Evolutionary conservation across 495 filamentous ascomycete genomes (phyloP), one percentile per base, ranked within the genome.

Genomic region (Neurospora hispaniola): DNA sequence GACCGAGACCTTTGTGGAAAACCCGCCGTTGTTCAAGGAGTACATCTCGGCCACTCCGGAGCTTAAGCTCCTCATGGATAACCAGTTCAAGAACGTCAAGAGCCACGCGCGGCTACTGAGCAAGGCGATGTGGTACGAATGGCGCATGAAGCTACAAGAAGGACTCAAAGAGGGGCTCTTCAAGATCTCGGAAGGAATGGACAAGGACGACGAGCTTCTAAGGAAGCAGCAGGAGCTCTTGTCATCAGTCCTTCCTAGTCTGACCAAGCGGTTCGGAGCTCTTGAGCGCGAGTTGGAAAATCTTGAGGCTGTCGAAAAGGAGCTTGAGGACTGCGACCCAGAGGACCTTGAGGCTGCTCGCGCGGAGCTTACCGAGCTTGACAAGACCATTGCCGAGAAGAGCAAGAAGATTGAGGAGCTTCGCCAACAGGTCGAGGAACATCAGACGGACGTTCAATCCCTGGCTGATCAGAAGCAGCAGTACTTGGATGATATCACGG

Each of bases 71-170:
- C 86, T 96, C 69, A 94, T 99, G 91, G 95, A 99, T 81, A 94
- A 92, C 73, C 96, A 98, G 79, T 95, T 99, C 82, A 94, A 95
- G 79, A 97, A 97, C 74, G 90, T 96, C 77, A 98, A 97, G 83
- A 96, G 93, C 0, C 90, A 98, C 79, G 92, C 96, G 4, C 85
- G 96, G 48, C 85, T 96, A 6, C 86, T 93, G 14, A 97, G 94
- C 83, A 97, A 97, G 79, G 93, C 89, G 44, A 94, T 93, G 81
- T 99, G 96, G 96, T 98, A 99, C 79, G 91, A 94, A 78, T 99
- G 96, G 96, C 92, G 96, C 42, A 94, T 92, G 89, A 93, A 93
- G 76, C 88, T 98, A 38, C 89, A 97, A 14, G 90, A 92, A 31
- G 93, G 92, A 6, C 85, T 98, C 23, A 92, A 90, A 77, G 89